phyloP scores from a whole-genome alignment of 345 rosid genomes.

The Rhodomyrtus tomentosa region DNA sequence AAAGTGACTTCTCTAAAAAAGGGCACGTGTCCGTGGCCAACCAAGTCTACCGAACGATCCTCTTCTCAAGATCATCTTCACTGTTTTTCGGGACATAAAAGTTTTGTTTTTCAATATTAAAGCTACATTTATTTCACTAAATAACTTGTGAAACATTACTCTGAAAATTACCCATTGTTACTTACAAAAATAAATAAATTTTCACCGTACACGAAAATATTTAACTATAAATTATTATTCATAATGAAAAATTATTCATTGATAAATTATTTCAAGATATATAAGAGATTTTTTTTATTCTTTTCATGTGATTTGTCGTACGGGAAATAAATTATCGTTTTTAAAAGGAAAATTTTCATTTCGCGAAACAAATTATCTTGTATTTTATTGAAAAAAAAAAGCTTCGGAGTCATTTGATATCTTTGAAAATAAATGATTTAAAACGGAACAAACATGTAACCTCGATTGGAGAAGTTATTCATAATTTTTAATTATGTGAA shows the following conservation, averaged over 20 bases:
- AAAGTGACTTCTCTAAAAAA: neutral
- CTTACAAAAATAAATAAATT: neutral
- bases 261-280: neutral
- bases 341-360: too few species aligned
- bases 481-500: neutral
- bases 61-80: neutral
- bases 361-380: too few species aligned
- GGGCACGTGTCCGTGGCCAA: neutral
- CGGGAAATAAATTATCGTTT: too few species aligned
- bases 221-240: neutral
- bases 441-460: neutral
- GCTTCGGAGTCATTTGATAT: neutral
- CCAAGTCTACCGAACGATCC: neutral
- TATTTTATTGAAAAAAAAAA: neutral
- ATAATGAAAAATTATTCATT: neutral
- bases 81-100: neutral
- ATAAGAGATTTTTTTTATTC: too few species aligned
- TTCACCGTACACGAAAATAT: neutral
- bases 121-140: neutral
- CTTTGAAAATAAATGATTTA: neutral
- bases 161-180: accelerated
- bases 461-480: neutral
- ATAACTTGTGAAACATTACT: neutral
- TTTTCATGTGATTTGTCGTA: too few species aligned
- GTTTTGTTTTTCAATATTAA: neutral